phyloP scores from a whole-genome alignment of 2,329 filamentous ascomycete genomes.

The Botrytis medusae region DNA sequence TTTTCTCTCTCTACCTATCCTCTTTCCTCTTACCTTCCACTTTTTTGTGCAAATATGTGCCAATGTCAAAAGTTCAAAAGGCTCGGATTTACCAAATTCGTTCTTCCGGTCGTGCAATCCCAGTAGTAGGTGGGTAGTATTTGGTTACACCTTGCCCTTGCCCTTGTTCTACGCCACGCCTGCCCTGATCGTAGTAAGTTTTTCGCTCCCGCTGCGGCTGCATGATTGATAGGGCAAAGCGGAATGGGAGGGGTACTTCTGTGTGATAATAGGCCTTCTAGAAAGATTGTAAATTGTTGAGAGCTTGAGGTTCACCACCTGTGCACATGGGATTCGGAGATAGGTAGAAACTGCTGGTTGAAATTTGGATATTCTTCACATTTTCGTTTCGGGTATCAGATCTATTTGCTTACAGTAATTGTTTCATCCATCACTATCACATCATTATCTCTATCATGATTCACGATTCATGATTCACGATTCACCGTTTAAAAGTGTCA shows the following conservation, averaged over 20 bases:
- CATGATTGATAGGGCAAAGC: slow-evolving; percentile 7
- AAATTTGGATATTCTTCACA: neutral
- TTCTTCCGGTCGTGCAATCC: slow-evolving; percentile 11
- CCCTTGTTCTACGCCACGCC: neutral
- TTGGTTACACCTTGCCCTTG: neutral
- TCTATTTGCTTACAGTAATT: neutral
- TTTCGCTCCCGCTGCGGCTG: slow-evolving; percentile 12
- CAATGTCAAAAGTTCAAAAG: slow-evolving; percentile 1
- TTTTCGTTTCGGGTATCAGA: neutral
- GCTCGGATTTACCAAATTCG: slow-evolving; percentile 18
- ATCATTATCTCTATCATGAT: neutral
- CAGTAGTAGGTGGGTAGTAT: neutral
- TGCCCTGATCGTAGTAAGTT: neutral
- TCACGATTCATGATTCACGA: neutral
- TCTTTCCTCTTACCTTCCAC: neutral
- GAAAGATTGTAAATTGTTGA: slow-evolving; percentile 7
- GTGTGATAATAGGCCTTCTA: neutral
- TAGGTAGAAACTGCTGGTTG: neutral
- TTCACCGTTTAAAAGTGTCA: neutral
- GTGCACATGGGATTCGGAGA: neutral
- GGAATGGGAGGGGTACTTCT: neutral
- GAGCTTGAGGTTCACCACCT: neutral
- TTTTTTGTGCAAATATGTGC: neutral
- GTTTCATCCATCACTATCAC: slow-evolving; percentile 2
- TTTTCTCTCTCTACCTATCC: neutral